phyloP scores from a whole-genome alignment of 371 early-diverging fungal species.

The Mucor indicus region DNA sequence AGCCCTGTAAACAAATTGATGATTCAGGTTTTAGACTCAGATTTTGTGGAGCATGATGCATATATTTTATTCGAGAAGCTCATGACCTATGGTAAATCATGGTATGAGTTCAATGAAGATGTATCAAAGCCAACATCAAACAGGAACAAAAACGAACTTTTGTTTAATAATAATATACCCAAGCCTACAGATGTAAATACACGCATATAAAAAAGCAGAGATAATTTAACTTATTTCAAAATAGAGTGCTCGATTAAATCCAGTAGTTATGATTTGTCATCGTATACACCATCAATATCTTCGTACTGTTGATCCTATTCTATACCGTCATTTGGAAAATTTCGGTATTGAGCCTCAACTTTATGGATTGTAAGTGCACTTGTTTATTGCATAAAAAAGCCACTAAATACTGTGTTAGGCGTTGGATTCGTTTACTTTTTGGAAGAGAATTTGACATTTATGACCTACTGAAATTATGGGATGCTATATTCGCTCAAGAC shows the following conservation, averaged over 20 bases:
- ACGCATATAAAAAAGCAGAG: too few species aligned
- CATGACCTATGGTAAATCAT: constrained; percentile 79
- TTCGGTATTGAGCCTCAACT: constrained; percentile 91
- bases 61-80: constrained; percentile 76
- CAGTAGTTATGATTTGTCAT: constrained; percentile 73
- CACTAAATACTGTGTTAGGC: constrained; percentile 37
- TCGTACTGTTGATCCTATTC: constrained; percentile 61
- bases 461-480: constrained; percentile 81
- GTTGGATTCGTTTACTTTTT: constrained; percentile 93
- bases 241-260: constrained; percentile 45
- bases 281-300: constrained; percentile 73
- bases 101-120: constrained; percentile 80
- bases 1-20: constrained; percentile 34
- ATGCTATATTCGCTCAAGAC: constrained; percentile 83
- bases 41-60: constrained; percentile 84
- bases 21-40: constrained; percentile 31
- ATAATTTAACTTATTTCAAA: neutral
- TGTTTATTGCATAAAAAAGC: neutral
- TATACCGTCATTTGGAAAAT: constrained; percentile 65
- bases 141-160: neutral
- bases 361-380: constrained; percentile 75
- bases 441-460: constrained; percentile 82
- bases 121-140: constrained; percentile 8
- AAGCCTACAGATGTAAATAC: constrained; percentile 18
- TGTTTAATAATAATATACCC: constrained; percentile 11